phyloP scores from a whole-genome alignment of 2,329 filamentous ascomycete genomes.

The Fusarium chaquense region DNA sequence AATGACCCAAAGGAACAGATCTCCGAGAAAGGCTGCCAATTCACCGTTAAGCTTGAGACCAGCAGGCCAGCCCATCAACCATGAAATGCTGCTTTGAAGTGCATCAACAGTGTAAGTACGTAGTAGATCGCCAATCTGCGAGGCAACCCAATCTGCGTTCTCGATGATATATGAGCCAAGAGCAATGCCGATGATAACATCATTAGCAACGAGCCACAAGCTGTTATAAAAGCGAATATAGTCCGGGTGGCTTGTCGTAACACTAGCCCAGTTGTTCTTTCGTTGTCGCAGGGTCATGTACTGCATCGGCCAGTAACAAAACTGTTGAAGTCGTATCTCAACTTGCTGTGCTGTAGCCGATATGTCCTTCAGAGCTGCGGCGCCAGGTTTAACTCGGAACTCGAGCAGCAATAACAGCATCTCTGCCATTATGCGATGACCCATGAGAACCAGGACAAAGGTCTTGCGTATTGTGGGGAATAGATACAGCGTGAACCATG shows the following conservation, averaged over 20 bases:
- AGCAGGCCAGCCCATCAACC: slow-evolving; percentile 96
- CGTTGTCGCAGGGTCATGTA: slow-evolving; percentile 91
- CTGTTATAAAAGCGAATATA: slow-evolving; percentile 99
- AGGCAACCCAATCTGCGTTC: slow-evolving; percentile 86
- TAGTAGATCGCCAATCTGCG: slow-evolving; percentile 80
- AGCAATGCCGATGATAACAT: slow-evolving; percentile 98
- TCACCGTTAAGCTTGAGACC: slow-evolving; percentile 96
- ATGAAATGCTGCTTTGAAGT: slow-evolving; percentile 87
- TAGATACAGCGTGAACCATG: slow-evolving; percentile 78
- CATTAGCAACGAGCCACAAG: slow-evolving; percentile 97
- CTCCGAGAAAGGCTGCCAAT: slow-evolving; percentile 91
- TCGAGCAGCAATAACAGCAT: slow-evolving; percentile 82
- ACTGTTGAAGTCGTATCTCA: slow-evolving; percentile 96
- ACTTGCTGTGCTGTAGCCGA: slow-evolving; percentile 97
- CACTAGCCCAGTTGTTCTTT: slow-evolving; percentile 93
- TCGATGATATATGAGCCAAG: slow-evolving; percentile 97
- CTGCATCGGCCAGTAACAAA: slow-evolving; percentile 99
- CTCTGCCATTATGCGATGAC: slow-evolving; percentile 85
- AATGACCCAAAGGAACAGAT: slow-evolving; percentile 98
- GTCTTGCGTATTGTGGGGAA: slow-evolving; percentile 79
- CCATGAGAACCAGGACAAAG: slow-evolving; percentile 83
- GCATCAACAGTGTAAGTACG: slow-evolving; percentile 88
- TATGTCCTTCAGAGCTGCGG: slow-evolving; percentile 91
- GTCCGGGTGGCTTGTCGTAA: slow-evolving; percentile 94
- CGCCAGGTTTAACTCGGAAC: slow-evolving; percentile 82